Evolutionary conservation across 1,284 basidiomycete species (phyloP), one percentile per base, ranked within the genome.

Genomic region (Mycena sp.): DNA sequence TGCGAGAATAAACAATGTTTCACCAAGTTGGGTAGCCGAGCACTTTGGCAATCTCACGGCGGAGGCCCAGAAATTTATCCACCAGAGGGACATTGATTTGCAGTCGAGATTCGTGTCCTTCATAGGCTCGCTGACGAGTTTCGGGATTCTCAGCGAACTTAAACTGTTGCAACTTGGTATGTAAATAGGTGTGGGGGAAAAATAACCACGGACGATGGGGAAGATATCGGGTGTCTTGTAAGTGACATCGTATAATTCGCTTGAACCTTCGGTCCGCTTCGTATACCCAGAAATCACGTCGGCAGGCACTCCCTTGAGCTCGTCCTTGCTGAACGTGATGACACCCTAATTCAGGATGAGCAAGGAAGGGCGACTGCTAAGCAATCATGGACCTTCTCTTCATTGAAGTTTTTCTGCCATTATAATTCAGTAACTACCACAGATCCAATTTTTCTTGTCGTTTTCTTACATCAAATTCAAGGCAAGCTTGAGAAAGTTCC

Each of bases 371-470:
- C 19, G 45, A 21, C 19, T 10, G 14, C 26, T 37, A 1, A 32
- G 48, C n/a, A 12, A 40, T 6, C 78, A 12, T 26, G 49, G 69
- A 92, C 92, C 57, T 89, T 89, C 72, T 95, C 93, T 74, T 95
- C 91, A 70, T 94, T 94, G 76, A 89, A 92, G 77, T 93, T 93
- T 89, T 92, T 92, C 87, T 92, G 69, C 48, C 16, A 25, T 58
- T 21, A 53, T 29, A 10, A 40, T 41, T 73, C 29, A 73, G 51
- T 44, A 44, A 25, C 32, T 21, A 38, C 28, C 25, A 49, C 50
- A 37, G 44, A 12, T 21, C 30, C 12, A 50, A 11, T n/a, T n/a
- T n/a, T n/a, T n/a, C 21, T 25, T 7, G 56, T 12, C 35, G 9
- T 23, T 62, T 25, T 64, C 88, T 70, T 69, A 91, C 90, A 71